A percentile compares a stretch with the other conserved stretches of the same genome.
Conservation (phyloP, 495 filamentous ascomycete genomes). For the Physcia stellaris region DNA sequence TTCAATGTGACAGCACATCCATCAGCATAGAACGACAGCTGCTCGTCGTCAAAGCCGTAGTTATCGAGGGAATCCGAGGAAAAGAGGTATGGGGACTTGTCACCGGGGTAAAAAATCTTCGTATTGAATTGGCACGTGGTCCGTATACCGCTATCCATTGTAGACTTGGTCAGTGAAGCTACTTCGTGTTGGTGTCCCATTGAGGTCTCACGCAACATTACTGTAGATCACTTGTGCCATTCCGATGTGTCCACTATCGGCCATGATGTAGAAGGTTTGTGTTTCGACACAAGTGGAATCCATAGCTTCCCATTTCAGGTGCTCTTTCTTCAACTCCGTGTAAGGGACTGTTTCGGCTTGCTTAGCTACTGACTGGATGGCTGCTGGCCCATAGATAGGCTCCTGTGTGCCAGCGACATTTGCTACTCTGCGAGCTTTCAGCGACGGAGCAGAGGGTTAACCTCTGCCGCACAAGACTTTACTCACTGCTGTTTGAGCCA, state of each 20-base stretch:
- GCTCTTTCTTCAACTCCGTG: constrained; percentile 60
- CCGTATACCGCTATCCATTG: constrained; percentile 56
- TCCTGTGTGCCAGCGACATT: constrained; percentile 90
- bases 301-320: constrained; percentile 68
- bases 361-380: constrained; percentile 70
- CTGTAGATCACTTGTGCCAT: constrained; percentile 92
- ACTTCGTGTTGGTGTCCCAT: neutral
- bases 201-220: constrained; percentile 71
- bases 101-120: constrained; percentile 73
- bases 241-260: constrained; percentile 61
- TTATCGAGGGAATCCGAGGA: constrained; percentile 61
- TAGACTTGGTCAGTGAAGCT: neutral
- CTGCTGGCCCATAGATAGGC: constrained; percentile 86
- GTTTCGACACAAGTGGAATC: constrained; percentile 87
- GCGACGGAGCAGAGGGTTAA: constrained; percentile 2
- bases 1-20: constrained; percentile 70
- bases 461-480: neutral
- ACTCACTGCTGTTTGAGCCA: constrained; percentile 63
- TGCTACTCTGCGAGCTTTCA: constrained; percentile 58
- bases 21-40: constrained; percentile 69
- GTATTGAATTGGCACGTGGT: constrained; percentile 83
- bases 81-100: constrained; percentile 58
- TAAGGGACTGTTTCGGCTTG: constrained; percentile 71
- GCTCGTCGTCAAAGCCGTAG: constrained; percentile 71
- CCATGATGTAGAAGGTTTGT: constrained; percentile 85